phyloP scores from a whole-genome alignment of 352 stramenopile genomes.

The Halophytophthora batemanensis region DNA sequence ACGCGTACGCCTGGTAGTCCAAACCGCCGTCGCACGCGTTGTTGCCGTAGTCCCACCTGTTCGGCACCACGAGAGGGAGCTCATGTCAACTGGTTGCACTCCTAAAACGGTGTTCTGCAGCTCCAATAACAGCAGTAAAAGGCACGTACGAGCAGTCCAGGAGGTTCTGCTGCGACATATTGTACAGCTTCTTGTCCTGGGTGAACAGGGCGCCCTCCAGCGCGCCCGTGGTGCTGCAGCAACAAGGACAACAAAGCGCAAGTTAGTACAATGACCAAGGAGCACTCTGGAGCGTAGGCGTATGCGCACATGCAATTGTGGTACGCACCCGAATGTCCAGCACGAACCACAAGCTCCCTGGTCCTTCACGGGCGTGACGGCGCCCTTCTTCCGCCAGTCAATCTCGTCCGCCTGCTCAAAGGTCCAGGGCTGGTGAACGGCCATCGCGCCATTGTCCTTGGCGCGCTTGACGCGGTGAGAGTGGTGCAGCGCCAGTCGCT shows the following conservation, averaged over 20 bases:
- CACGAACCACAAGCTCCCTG: slow-evolving; percentile 90
- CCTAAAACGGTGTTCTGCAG: too few relatives aligned
- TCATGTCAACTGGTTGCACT: too few relatives aligned
- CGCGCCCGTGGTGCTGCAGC: slow-evolving; percentile 67
- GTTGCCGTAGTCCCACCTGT: slow-evolving; percentile 89
- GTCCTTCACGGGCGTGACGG: slow-evolving; percentile 89
- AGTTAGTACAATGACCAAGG: slow-evolving; percentile 1
- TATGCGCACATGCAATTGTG: slow-evolving; percentile 69
- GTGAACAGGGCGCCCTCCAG: slow-evolving; percentile 74
- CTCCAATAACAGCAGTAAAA: neutral
- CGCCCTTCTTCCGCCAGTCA: slow-evolving; percentile 85
- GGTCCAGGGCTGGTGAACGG: slow-evolving; percentile 37
- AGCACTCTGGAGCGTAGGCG: slow-evolving; percentile 28
- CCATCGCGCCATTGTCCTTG: slow-evolving; percentile 56
- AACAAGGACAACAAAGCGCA: slow-evolving; percentile 5
- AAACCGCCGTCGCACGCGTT: slow-evolving; percentile 86
- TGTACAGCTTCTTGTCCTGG: slow-evolving; percentile 71
- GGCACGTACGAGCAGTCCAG: slow-evolving; percentile 84
- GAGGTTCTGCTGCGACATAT: slow-evolving; percentile 88
- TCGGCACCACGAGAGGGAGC: slow-evolving; percentile 4
- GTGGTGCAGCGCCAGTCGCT: slow-evolving; percentile 51
- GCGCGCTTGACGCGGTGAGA: slow-evolving; percentile 46
- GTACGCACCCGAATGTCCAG: slow-evolving; percentile 85
- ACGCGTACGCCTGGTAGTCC: slow-evolving; percentile 89
- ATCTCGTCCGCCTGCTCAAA: slow-evolving; percentile 55